Evolutionary conservation across 2,329 filamentous ascomycete species (phyloP).

Genomic region (Fusarium sterilihyphosum): DNA sequence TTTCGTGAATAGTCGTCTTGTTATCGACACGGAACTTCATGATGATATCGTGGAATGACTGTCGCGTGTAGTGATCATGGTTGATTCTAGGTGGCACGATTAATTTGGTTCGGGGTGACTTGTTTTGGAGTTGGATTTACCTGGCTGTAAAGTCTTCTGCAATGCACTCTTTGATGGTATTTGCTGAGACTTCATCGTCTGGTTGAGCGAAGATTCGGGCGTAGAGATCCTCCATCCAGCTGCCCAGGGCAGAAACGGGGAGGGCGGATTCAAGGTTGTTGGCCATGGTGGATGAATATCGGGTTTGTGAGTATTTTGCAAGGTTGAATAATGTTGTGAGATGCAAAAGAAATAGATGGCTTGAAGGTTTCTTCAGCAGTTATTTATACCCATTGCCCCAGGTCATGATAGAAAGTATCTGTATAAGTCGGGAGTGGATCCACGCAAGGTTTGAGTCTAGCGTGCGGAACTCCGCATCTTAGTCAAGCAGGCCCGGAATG

Average conservation of each 20-base stretch:
- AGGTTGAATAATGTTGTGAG: too few species aligned
- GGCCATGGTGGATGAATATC: not conserved
- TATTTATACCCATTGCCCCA: too few species aligned
- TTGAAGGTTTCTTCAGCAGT: not conserved
- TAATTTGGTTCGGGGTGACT: not conserved
- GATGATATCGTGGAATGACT: not conserved
- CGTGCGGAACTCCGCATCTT: not conserved
- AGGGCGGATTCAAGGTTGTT: rapidly evolving
- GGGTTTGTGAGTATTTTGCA: rapidly evolving
- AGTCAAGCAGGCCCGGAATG: not conserved
- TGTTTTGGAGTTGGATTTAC: not conserved
- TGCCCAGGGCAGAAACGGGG: not conserved
- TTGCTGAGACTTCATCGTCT: not conserved
- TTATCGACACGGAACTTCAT: not conserved
- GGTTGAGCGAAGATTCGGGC: not conserved
- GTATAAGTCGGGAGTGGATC: not conserved
- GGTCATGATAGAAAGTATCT: too few species aligned
- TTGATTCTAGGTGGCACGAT: rapidly evolving
- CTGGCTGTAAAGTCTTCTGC: not conserved
- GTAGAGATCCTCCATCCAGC: not conserved
- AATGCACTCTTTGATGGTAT: rapidly evolving
- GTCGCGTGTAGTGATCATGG: not conserved
- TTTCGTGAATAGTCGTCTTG: not conserved
- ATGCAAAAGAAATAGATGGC: rapidly evolving
- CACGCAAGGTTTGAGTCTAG: not conserved